Evolutionary conservation across 2,329 filamentous ascomycete species (phyloP), one percentile per base, ranked within the genome.

Genomic region (Septoria petroselini): DNA sequence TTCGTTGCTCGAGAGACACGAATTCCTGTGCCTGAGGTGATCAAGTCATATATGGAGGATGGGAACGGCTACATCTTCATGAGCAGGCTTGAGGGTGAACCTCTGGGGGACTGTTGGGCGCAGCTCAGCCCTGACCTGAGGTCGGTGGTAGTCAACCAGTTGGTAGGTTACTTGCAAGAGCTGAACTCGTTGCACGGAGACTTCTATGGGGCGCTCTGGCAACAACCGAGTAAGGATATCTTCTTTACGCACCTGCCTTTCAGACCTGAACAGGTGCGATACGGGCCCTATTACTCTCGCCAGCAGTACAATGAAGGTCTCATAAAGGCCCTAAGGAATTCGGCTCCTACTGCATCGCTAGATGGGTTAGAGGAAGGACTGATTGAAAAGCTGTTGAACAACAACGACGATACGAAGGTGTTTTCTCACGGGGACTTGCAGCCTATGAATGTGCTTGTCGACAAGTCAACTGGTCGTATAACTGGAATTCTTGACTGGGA

Each of bases 221-320:
- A 52, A 15, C 18, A 46, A 27, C 21, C 42, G n/a, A 39, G 48
- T 33, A 41, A 40, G 30, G 48, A 52, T 23, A 23, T 47, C 8
- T 52, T 46, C 27, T 47, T 52, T 31, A 42, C n/a, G 11, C 42
- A 52, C 25, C 37, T 41, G 7, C 48, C 42, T 3, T 52, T 41
- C 30, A n/a, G 4, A 12, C 7, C 41, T 25, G 40, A 25, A 11
- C 17, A 25, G 19, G 4, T 35, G 9, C 19, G 7, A 8, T 47
- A 52, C 19, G 41, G 42, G n/a, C 41, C 42, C 8, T 52, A 30
- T 30, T 23, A 29, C 2, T 31, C 48, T 38, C 48, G 48, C 35
- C 15, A 29, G 19, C 21, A 52, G 31, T 47, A 34, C 35, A 47
- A 47, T 37, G 8, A 47, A 3, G 48, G 41, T 9, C 37, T 52